Conservation (phyloP, 805 yeast species). For the Wickerhamomyces bovis region DNA sequence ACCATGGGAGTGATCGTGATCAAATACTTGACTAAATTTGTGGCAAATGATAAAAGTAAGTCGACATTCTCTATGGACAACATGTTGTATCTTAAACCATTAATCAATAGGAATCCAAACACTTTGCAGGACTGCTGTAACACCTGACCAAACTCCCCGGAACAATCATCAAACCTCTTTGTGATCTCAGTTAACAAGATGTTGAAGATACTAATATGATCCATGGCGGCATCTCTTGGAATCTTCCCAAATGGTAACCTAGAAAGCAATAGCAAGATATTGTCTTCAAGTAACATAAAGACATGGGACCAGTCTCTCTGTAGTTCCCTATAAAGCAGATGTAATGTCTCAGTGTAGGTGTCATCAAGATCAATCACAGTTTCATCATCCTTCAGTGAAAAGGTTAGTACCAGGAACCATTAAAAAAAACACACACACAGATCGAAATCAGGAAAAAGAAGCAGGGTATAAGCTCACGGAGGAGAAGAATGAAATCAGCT, state of each 20-base stretch:
- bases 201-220: constrained; percentile 14
- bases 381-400: background rate
- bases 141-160: constrained; percentile 4
- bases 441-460: background rate
- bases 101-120: constrained; percentile 13
- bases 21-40: constrained; percentile 11
- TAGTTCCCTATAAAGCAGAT: constrained; percentile 6
- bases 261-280: constrained; percentile 10
- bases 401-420: background rate
- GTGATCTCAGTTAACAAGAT: constrained; percentile 10
- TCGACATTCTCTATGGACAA: constrained; percentile 3
- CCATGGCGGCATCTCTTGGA: constrained; percentile 5
- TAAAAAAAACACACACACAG: too few species aligned
- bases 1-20: constrained; percentile 14
- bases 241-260: constrained; percentile 5
- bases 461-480: background rate
- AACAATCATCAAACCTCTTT: constrained; percentile 12
- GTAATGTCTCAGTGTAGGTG: background rate
- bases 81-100: constrained; percentile 4
- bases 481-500: background rate
- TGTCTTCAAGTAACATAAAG: constrained; percentile 9
- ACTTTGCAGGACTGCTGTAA: constrained; percentile 10
- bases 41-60: constrained; percentile 6
- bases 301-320: constrained; percentile 5
- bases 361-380: background rate